These are phyloP conservation scores for Malassezia nana DNA, from an alignment of 1,284 basidiomycete species.

Conservation along the genomic window DNA sequence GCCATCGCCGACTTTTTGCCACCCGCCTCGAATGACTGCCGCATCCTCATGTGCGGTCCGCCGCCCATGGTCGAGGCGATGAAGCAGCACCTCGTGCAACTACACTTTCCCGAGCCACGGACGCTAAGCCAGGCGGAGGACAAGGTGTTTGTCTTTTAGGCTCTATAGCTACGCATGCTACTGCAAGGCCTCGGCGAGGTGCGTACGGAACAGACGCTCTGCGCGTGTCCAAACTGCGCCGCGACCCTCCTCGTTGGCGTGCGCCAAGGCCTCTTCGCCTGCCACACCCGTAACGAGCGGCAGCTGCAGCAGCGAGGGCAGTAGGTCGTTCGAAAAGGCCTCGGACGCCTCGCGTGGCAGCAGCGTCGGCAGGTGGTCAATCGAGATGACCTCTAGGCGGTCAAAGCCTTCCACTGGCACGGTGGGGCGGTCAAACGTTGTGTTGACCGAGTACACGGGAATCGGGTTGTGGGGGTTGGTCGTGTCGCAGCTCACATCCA, in stretches of 20 bases:
- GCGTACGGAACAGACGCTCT: constrained; percentile 71
- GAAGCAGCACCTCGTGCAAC: constrained; percentile 83
- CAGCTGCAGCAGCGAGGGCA: constrained; percentile 59
- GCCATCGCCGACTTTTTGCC: constrained; percentile 62
- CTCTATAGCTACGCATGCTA: constrained; percentile 18
- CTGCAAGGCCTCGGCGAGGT: constrained; percentile 54
- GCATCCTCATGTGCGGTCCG: constrained; percentile 56
- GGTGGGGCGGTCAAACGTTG: constrained; percentile 86
- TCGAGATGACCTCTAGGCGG: constrained; percentile 75
- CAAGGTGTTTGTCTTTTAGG: constrained; percentile 16
- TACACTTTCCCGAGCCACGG: constrained; percentile 75
- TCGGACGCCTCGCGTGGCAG: constrained; percentile 92
- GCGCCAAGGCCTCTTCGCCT: constrained; percentile 23
- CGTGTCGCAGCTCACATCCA: constrained; percentile 98
- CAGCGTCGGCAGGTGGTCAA: constrained; percentile 93
- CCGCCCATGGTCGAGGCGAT: constrained; percentile 94
- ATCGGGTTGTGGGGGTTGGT: constrained; percentile 98
- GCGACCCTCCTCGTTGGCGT: constrained; percentile 33
- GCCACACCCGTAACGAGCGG: constrained; percentile 28
- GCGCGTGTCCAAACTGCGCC: constrained; percentile 74
- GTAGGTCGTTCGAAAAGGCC: constrained; percentile 80
- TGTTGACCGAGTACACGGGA: constrained; percentile 90
- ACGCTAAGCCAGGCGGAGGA: constrained; percentile 65
- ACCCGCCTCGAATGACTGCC: constrained; percentile 37
- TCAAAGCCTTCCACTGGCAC: constrained; percentile 59